A percentile compares a stretch with the other conserved stretches of the same genome.
phyloP scores from a whole-genome alignment of 2,329 filamentous ascomycete genomes.

The Ampelomyces quisqualis region DNA sequence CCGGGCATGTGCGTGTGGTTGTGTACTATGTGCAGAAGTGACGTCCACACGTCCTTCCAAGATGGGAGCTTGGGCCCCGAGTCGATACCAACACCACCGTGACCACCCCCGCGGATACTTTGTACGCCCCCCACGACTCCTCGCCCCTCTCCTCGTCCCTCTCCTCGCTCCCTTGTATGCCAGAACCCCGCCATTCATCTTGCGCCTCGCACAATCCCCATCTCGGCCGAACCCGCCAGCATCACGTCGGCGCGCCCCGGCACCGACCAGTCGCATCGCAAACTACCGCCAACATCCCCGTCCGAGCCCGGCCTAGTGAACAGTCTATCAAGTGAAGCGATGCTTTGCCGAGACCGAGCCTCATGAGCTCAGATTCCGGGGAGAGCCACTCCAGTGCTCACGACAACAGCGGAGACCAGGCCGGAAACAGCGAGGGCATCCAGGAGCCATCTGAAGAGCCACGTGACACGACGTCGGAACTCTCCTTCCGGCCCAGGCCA shows the following conservation, averaged over 20 bases:
- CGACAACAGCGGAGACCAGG: too few relatives aligned
- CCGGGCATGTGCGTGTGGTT: too few relatives aligned
- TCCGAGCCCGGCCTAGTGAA: too few relatives aligned
- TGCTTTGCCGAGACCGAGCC: slow-evolving; percentile 54
- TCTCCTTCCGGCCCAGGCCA: slow-evolving; percentile 15
- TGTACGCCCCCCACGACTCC: background rate
- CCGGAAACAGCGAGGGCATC: too few relatives aligned
- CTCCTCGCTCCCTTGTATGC: too few relatives aligned
- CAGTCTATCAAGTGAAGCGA: too few relatives aligned
- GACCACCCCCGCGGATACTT: slow-evolving; percentile 4
- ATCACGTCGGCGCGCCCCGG: background rate
- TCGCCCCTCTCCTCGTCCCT: background rate
- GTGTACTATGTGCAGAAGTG: slow-evolving; percentile 5
- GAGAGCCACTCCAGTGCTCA: slow-evolving; percentile 62
- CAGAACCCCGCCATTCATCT: background rate
- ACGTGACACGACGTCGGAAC: slow-evolving; percentile 24
- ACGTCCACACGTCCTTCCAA: slow-evolving; percentile 11
- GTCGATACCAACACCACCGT: too few relatives aligned
- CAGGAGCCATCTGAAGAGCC: too few relatives aligned
- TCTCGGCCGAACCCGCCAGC: background rate
- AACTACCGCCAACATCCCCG: too few relatives aligned
- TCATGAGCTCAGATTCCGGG: slow-evolving; percentile 70
- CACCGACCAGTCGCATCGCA: background rate
- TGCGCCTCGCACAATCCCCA: background rate
- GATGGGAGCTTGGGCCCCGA: slow-evolving; percentile 26